phyloP scores from a whole-genome alignment of 176 grass and related monocot species.

The Aegilops bicornis region DNA sequence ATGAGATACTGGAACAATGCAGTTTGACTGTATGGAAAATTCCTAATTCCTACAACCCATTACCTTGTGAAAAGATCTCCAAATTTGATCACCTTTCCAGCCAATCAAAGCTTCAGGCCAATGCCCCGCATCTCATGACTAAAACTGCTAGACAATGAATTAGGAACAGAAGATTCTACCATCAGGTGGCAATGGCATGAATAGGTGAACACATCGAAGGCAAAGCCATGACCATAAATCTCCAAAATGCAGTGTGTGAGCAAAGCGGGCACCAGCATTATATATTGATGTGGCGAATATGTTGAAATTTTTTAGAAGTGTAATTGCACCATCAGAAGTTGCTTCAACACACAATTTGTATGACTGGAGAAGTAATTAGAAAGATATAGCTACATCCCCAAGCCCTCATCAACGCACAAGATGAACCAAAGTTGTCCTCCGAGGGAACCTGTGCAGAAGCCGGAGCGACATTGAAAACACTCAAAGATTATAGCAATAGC shows the following conservation, averaged over 20 bases:
- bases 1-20: background rate
- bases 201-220: slow-evolving; percentile 1
- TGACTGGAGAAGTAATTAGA: slow-evolving; percentile 23
- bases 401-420: slow-evolving; percentile 53
- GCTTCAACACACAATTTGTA: slow-evolving; percentile 10
- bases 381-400: slow-evolving; percentile 20
- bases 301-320: background rate
- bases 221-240: background rate
- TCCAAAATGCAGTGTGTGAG: background rate
- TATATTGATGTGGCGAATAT: background rate
- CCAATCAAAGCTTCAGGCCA: slow-evolving; percentile 17
- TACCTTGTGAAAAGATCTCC: slow-evolving; percentile 26
- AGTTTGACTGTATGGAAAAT: background rate
- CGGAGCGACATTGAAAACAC: slow-evolving; percentile 14
- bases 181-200: slow-evolving; percentile 14
- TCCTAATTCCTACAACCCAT: slow-evolving; percentile 12
- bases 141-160: slow-evolving; percentile 1
- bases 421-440: slow-evolving; percentile 81
- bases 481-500: background rate
- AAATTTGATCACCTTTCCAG: background rate
- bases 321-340: slow-evolving; percentile 11
- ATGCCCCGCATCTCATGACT: slow-evolving; percentile 5
- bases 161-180: slow-evolving; percentile 14
- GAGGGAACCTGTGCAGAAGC: slow-evolving; percentile 76
- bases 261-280: background rate